Evolutionary conservation across 495 filamentous ascomycete genomes (phyloP).

Genomic region (Monascus purpureus): DNA sequence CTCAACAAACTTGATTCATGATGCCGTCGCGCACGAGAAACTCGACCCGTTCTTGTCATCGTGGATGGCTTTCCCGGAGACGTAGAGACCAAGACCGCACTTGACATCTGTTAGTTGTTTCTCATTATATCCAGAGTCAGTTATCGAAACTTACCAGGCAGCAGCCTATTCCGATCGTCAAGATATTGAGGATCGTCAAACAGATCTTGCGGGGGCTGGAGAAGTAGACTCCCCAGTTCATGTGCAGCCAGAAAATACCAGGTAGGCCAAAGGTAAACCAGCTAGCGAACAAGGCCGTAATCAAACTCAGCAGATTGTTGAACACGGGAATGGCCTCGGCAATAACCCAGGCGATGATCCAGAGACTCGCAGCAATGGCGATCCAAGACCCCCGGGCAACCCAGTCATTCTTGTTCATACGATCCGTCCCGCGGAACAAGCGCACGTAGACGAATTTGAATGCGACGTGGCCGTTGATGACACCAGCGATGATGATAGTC

Average conservation of each 20-base stretch:
- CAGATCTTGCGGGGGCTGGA: slow-evolving; percentile 17
- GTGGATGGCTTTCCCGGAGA: slow-evolving; percentile 17
- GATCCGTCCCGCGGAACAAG: slow-evolving; percentile 42
- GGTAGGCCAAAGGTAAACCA: slow-evolving; percentile 33
- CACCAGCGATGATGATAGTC: slow-evolving; percentile 45
- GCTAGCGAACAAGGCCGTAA: slow-evolving; percentile 28
- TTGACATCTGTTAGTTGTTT: slow-evolving; percentile 5
- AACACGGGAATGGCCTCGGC: slow-evolving; percentile 62
- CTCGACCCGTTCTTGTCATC: slow-evolving; percentile 3
- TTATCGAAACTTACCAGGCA: slow-evolving; percentile 15
- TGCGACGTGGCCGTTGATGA: slow-evolving; percentile 55
- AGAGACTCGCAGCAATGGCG: slow-evolving; percentile 39
- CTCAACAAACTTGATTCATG: no score
- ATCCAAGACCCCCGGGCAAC: slow-evolving; percentile 39
- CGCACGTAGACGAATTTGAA: slow-evolving; percentile 54
- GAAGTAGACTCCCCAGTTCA: slow-evolving; percentile 21
- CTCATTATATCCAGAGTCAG: not conserved
- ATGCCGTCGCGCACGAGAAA: no score
- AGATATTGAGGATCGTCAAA: slow-evolving; percentile 17
- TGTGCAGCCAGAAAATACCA: slow-evolving; percentile 29
- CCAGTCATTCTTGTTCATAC: slow-evolving; percentile 47
- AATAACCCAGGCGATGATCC: slow-evolving; percentile 56
- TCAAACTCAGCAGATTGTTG: slow-evolving; percentile 44
- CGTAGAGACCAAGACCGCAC: slow-evolving; percentile 31
- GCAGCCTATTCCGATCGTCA: slow-evolving; percentile 18